A percentile compares a stretch with the other conserved stretches of the same genome.
These are phyloP conservation scores for Tetradesmus obliquus DNA, from an alignment of 139 green algal genomes.

Conservation along the genomic window DNA sequence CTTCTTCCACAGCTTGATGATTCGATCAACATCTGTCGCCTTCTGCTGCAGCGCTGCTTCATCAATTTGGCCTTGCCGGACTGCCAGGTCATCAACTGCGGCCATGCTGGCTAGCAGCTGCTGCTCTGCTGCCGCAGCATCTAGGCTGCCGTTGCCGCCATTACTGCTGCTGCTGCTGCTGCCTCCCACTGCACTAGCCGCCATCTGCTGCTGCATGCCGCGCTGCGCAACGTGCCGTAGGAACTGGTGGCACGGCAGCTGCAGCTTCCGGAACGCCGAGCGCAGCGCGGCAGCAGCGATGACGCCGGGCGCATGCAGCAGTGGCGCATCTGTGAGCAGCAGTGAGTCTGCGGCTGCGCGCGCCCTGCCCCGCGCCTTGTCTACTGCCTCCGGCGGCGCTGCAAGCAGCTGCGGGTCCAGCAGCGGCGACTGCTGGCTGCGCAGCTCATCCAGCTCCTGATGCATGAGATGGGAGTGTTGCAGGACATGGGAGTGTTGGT, in stretches of 20 bases:
- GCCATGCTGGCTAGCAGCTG: slow-evolving; percentile 21
- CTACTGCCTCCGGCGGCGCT: slow-evolving; percentile 39
- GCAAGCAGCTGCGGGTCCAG: slow-evolving; percentile 24
- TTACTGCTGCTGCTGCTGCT: background rate
- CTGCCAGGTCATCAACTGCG: slow-evolving; percentile 21
- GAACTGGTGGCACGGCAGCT: slow-evolving; percentile 8
- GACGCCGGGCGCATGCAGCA: slow-evolving; percentile 74
- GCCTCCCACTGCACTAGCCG: background rate
- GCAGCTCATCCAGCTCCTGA: slow-evolving; percentile 36
- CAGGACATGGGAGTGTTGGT: background rate
- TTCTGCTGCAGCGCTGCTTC: slow-evolving; percentile 27
- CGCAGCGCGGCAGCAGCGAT: slow-evolving; percentile 68
- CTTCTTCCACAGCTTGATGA: slow-evolving; percentile 44
- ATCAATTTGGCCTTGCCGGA: slow-evolving; percentile 15
- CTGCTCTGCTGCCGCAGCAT: slow-evolving; percentile 8
- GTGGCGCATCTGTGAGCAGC: slow-evolving; percentile 82
- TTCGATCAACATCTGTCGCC: slow-evolving; percentile 29
- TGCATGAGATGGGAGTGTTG: background rate
- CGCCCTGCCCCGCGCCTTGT: background rate
- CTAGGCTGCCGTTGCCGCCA: background rate
- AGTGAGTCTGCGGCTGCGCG: slow-evolving; percentile 67
- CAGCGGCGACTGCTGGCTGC: slow-evolving; percentile 8
- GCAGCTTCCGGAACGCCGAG: slow-evolving; percentile 45
- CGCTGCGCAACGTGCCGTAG: slow-evolving; percentile 9
- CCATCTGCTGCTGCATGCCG: background rate